Percentiles rank a stretch among this genome's conserved stretches.
Conservation (phyloP, 2,329 filamentous ascomycete genomes). For the Botrytis porri region DNA sequence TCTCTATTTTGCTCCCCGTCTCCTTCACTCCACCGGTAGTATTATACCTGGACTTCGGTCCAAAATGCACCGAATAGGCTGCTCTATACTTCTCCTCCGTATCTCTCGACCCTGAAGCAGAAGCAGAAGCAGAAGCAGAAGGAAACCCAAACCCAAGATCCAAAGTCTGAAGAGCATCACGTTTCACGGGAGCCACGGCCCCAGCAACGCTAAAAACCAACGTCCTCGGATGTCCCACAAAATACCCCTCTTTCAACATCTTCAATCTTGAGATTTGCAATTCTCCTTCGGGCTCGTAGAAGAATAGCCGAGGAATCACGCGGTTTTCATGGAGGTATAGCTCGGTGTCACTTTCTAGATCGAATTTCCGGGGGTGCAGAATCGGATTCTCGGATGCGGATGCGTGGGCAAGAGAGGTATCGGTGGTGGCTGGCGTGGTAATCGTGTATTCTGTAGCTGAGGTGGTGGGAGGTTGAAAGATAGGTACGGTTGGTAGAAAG, state of each 20-base stretch:
- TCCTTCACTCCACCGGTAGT: constrained; percentile 8
- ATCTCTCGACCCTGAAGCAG: not conserved
- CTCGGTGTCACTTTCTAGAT: constrained; percentile 16
- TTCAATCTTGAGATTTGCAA: constrained; percentile 12
- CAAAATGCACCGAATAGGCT: constrained; percentile 3
- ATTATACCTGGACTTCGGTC: constrained; percentile 9
- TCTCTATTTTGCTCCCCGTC: not conserved
- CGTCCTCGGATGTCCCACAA: constrained; percentile 9
- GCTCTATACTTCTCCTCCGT: constrained; percentile 1
- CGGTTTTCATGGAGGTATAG: constrained; percentile 15
- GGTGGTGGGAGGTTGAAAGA: not conserved
- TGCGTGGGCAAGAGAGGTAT: not conserved
- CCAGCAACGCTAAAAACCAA: constrained; percentile 16
- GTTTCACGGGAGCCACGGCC: not conserved
- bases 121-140: not conserved
- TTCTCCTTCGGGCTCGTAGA: not conserved
- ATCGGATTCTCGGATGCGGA: not conserved
- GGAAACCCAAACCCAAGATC: not conserved
- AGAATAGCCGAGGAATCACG: not conserved
- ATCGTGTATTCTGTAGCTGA: not conserved
- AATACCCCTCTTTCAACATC: constrained; percentile 1
- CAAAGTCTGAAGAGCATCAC: not conserved
- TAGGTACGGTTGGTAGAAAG: constrained; percentile 1
- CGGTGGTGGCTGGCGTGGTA: not conserved
- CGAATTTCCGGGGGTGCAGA: constrained; percentile 15